These are phyloP conservation scores for Umbelopsis vinacea DNA, from an alignment of 192 early-diverging fungal species.

Conservation along the genomic window DNA sequence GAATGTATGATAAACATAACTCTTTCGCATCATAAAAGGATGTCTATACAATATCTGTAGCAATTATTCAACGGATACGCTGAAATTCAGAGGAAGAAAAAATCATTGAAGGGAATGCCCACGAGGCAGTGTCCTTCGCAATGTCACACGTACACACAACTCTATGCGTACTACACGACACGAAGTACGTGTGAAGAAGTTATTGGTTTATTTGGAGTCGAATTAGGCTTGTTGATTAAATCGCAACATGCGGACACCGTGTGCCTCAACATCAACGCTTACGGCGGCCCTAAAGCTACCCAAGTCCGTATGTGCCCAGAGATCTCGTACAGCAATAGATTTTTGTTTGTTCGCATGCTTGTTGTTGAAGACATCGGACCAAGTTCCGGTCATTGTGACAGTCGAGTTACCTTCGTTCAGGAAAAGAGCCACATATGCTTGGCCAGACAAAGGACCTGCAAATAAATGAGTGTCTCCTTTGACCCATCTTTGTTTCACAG, in stretches of 20 bases:
- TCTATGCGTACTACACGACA: too few species aligned
- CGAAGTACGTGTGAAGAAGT: too few species aligned
- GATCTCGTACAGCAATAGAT: constrained; percentile 1
- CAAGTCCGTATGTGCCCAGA: neutral
- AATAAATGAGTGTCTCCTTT: constrained; percentile 14
- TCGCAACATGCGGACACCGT: neutral
- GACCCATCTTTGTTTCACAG: constrained; percentile 10
- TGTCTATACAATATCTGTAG: too few species aligned
- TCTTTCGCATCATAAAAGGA: too few species aligned
- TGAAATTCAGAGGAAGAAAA: too few species aligned
- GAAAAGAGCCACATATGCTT: constrained; percentile 11
- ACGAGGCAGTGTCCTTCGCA: too few species aligned
- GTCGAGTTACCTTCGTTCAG: constrained; percentile 2
- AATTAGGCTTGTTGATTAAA: neutral
- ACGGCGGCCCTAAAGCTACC: neutral
- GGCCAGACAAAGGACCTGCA: constrained; percentile 15
- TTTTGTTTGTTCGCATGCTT: neutral
- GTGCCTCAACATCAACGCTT: neutral
- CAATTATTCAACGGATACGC: too few species aligned
- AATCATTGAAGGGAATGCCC: too few species aligned
- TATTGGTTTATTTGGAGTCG: too few species aligned
- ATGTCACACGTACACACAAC: too few species aligned
- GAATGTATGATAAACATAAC: too few species aligned
- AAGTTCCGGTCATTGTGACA: neutral
- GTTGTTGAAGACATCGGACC: neutral